Percentiles rank a stretch among this genome's conserved stretches.
Evolutionary conservation across 2,329 filamentous ascomycete species (phyloP).

Genomic region (Cordyceps cicadae): DNA sequence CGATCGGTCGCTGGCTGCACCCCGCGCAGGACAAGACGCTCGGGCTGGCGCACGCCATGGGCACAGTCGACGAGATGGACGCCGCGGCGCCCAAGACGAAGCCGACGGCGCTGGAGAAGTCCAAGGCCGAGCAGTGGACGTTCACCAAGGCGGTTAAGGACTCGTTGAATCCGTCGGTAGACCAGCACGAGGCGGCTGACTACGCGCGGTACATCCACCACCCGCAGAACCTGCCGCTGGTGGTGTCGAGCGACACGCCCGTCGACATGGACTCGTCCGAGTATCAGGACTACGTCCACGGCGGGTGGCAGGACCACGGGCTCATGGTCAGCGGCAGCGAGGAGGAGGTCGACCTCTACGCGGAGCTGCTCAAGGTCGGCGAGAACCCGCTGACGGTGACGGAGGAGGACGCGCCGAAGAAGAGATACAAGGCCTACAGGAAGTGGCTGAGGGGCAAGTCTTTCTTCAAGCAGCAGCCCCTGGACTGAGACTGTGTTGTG

Average conservation of each 20-base stretch:
- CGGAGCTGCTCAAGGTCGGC: constrained; percentile 64
- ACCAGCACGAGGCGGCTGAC: constrained; percentile 67
- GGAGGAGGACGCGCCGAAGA: constrained; percentile 80
- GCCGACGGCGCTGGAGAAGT: constrained; percentile 61
- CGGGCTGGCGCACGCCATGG: constrained; percentile 9
- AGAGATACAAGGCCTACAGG: constrained; percentile 91
- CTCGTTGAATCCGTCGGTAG: constrained; percentile 78
- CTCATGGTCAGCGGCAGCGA: constrained; percentile 44
- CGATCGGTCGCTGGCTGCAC: constrained; percentile 56
- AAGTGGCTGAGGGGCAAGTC: constrained; percentile 95
- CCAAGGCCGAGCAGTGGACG: constrained; percentile 77
- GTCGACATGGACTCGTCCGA: constrained; percentile 53
- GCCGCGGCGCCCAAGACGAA: constrained; percentile 35
- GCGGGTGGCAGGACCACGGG: constrained; percentile 53
- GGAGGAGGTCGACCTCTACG: constrained; percentile 50
- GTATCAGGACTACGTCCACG: constrained; percentile 73
- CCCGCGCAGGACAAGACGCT: constrained; percentile 30
- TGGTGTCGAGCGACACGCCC: constrained; percentile 60
- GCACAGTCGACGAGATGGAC: constrained; percentile 16
- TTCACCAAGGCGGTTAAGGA: constrained; percentile 78
- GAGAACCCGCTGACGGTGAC: constrained; percentile 83
- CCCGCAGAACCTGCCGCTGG: constrained; percentile 79
- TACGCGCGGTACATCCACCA: constrained; percentile 86
- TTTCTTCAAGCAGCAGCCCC: constrained; percentile 82
- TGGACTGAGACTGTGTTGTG: constrained; percentile 34